These are phyloP conservation scores for Hypoxylon sp. DNA, from an alignment of 2,329 filamentous ascomycete genomes.

Conservation along the genomic window DNA sequence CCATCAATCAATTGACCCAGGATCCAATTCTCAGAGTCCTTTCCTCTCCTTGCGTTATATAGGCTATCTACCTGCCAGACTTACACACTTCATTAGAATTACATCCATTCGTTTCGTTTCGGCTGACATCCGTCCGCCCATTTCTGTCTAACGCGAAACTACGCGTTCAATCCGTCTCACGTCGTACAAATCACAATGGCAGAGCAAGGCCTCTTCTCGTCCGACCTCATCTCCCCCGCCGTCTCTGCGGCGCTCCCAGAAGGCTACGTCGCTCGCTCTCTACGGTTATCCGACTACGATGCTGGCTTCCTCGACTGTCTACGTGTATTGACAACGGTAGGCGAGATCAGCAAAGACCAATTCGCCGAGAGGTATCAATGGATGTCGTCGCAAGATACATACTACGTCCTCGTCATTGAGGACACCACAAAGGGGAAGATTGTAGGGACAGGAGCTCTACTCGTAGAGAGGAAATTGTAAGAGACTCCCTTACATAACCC, in stretches of 20 bases:
- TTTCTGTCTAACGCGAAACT: neutral
- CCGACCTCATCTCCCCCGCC: constrained; percentile 81
- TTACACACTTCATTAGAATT: constrained; percentile 1
- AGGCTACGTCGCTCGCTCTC: constrained; percentile 85
- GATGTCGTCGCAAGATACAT: constrained; percentile 81
- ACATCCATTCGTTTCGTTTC: constrained; percentile 10
- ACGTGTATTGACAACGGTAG: constrained; percentile 91
- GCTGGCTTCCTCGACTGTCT: constrained; percentile 92
- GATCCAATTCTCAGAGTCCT: neutral
- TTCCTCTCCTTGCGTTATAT: neutral
- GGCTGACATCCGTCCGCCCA: constrained; percentile 4
- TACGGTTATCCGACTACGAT: constrained; percentile 83
- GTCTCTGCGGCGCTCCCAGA: constrained; percentile 81
- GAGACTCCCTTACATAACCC: constrained; percentile 52
- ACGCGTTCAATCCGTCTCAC: neutral
- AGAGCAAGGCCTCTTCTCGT: constrained; percentile 79
- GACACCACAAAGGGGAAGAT: constrained; percentile 75
- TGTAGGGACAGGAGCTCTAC: constrained; percentile 90
- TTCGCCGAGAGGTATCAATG: constrained; percentile 88
- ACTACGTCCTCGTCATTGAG: constrained; percentile 89
- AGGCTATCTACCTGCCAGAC: neutral
- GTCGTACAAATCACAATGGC: constrained; percentile 51
- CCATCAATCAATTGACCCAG: neutral
- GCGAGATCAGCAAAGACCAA: constrained; percentile 81
- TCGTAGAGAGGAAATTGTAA: constrained; percentile 95